Conservation (phyloP, 331 rosid species). For the Quercus phellos region DNA sequence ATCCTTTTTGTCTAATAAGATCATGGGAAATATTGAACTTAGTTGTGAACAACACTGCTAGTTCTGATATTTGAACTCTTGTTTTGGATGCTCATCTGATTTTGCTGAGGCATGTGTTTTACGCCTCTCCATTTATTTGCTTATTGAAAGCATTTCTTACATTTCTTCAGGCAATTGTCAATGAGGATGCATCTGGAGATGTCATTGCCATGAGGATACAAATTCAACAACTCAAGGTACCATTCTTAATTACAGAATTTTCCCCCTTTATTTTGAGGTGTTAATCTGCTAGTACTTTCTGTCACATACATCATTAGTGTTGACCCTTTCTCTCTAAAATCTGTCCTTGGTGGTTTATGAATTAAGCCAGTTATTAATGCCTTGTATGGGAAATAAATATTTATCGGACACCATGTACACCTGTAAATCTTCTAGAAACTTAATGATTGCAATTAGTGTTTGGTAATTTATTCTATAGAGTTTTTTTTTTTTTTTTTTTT, state of each 20-base stretch:
- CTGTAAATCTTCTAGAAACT: not conserved
- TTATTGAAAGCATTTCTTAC: not conserved
- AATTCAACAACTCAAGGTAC: conserved; percentile 95
- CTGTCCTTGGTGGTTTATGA: not conserved
- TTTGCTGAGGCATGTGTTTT: not conserved
- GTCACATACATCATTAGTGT: not conserved
- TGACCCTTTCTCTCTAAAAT: not conserved
- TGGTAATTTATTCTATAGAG: not conserved
- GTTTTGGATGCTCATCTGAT: not conserved
- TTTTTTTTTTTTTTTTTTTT: not conserved
- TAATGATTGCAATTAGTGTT: not conserved
- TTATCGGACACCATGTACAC: not conserved
- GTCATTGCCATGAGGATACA: conserved; percentile 91
- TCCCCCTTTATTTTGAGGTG: not conserved
- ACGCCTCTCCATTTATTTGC: not conserved
- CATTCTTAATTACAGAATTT: conserved; percentile 11
- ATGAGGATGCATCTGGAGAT: conserved; percentile 96
- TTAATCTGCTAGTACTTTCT: not conserved
- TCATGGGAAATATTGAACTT: not conserved
- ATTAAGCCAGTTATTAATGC: not conserved
- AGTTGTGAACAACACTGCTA: not conserved
- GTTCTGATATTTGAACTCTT: conserved; percentile 8
- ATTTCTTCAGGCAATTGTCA: conserved; percentile 76
- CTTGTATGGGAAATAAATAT: not conserved
- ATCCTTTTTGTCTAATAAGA: not conserved